These are phyloP conservation scores for Globisporangium middletonii DNA, from an alignment of 352 stramenopile genomes.

Conservation along the genomic window DNA sequence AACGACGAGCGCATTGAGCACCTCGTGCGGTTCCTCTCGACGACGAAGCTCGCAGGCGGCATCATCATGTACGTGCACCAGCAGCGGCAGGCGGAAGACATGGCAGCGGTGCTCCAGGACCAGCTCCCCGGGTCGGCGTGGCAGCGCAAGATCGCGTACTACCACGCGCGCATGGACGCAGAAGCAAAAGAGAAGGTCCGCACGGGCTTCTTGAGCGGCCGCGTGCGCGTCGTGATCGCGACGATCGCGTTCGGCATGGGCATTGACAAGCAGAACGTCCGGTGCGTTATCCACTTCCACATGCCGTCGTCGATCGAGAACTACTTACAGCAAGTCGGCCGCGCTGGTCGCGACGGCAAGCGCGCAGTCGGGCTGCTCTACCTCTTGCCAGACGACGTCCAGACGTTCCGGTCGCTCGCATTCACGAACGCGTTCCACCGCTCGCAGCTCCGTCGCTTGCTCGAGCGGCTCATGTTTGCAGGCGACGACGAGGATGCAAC, in stretches of 20 bases:
- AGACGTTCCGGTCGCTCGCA: constrained; percentile 60
- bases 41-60: constrained; percentile 26
- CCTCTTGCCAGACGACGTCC: constrained; percentile 56
- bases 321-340: constrained; percentile 97
- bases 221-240: constrained; percentile 90
- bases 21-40: constrained; percentile 28
- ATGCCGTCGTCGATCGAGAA: constrained; percentile 96
- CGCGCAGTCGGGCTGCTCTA: constrained; percentile 58
- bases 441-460: constrained; percentile 39
- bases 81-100: constrained; percentile 66
- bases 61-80: constrained; percentile 84
- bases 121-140: constrained; percentile 29
- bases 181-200: constrained; percentile 77
- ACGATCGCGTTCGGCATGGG: constrained; percentile 98
- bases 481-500: not conserved
- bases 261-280: constrained; percentile 98
- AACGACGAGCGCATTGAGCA: constrained; percentile 53
- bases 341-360: constrained; percentile 93
- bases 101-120: constrained; percentile 57
- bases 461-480: constrained; percentile 33
- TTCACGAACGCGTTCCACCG: constrained; percentile 64
- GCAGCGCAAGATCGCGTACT: constrained; percentile 62
- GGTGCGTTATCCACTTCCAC: constrained; percentile 97
- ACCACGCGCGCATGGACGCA: constrained; percentile 91
- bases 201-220: constrained; percentile 83